phyloP scores from a whole-genome alignment of 2,329 filamentous ascomycete genomes.

The Chaetoscypha palmicola region DNA sequence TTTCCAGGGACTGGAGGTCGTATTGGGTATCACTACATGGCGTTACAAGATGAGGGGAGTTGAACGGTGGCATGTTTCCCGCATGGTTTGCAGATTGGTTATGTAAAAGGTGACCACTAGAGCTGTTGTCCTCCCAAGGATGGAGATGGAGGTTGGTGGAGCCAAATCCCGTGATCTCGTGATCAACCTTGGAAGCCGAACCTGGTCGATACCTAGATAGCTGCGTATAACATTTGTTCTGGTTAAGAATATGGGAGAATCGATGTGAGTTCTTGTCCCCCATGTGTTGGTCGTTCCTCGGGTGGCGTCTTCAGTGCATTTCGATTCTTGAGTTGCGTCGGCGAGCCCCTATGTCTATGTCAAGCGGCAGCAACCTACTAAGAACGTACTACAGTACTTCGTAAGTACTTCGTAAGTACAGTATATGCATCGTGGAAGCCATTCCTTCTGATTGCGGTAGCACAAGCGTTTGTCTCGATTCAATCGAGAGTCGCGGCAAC shows the following conservation, averaged over 20 bases:
- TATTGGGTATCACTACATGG: constrained; percentile 16
- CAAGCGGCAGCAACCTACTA: no score
- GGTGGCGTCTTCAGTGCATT: background rate
- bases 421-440: no score
- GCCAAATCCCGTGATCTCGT: constrained; percentile 10
- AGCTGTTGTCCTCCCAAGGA: background rate
- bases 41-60: constrained; percentile 8
- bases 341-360: no score
- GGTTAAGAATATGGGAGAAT: background rate
- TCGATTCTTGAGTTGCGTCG: no score
- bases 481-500: background rate
- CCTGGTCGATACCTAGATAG: background rate
- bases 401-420: no score
- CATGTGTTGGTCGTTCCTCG: background rate
- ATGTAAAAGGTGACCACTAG: constrained; percentile 16
- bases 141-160: background rate
- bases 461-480: background rate
- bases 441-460: background rate
- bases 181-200: no score
- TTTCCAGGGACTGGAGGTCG: background rate
- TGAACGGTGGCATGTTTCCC: constrained; percentile 8
- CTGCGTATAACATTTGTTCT: no score
- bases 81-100: constrained; percentile 11
- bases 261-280: background rate
- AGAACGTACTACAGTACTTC: background rate